Base-by-base conservation (phyloP, 2,329 filamentous ascomycete species). In the Diaporthe batatas region DNA sequence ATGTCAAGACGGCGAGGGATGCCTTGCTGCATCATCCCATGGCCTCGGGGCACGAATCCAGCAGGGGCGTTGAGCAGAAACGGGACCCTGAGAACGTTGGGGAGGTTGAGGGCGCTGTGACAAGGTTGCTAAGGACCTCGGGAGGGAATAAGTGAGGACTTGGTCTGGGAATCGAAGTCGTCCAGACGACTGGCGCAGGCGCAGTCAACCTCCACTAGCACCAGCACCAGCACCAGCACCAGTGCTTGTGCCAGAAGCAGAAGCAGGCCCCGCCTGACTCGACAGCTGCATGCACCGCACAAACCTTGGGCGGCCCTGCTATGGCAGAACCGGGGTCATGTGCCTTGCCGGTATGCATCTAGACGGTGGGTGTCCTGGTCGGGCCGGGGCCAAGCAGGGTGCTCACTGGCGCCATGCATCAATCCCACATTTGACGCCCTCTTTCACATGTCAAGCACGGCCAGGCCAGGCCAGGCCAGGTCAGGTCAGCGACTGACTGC, bases 121-220 rank as follows among this genome's bases (percentile, higher is more conserved):
- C 21, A 53, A 39, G 18, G 47, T 25, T 53, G 62, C 62, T 67
- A 39, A 67, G 32, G n/a, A n/a, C n/a, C n/a, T n/a, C n/a, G n/a
- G n/a, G n/a, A 39, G n/a, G 7, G 14, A 39, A 12, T 14, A 39
- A 21, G 62, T 39, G 53, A n/a, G 62, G 62, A 53, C 47, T 39
- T 53, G 62, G 44, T 25, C 23, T 67, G 47, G 47, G 62, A 53
- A 67, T 67, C 62, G 44, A 65, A 51, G 47, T 67, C 62, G 62
- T 67, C 62, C 23, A 49, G 62, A 67, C 59, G 59, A 65, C 59
- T 65, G 59, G 59, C 25, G 42, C 59, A 34, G 59, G 42, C 59
- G 59, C 59, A 65, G 62, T 65, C 62, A 65, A 65, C 62, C 62
- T n/a, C n/a, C n/a, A n/a, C n/a, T n/a, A n/a, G n/a, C n/a, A n/a